Evolutionary conservation across 2,329 filamentous ascomycete genomes (phyloP).

Genomic region (Teratosphaeria nubilosa): DNA sequence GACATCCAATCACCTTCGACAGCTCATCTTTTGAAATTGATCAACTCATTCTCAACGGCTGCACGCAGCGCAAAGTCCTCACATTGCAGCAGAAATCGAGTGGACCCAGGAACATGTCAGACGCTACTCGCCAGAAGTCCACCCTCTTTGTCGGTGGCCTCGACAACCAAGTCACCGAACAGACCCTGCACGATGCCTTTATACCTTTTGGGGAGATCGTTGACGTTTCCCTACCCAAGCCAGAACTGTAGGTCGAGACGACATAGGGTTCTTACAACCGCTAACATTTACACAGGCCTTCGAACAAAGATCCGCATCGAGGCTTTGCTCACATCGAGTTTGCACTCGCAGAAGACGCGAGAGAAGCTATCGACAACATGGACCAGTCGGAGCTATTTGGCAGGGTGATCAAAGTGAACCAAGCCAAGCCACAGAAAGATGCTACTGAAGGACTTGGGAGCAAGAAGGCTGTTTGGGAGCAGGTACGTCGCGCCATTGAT

Average conservation of each 20-base stretch:
- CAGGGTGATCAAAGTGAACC: constrained; percentile 79
- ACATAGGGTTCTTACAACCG: background rate
- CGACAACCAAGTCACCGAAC: constrained; percentile 62
- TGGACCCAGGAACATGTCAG: constrained; percentile 52
- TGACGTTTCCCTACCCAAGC: constrained; percentile 81
- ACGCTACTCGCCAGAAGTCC: constrained; percentile 65
- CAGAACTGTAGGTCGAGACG: constrained; percentile 48
- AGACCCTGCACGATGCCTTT: constrained; percentile 79
- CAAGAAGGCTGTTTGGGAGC: constrained; percentile 93
- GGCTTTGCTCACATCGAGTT: constrained; percentile 97
- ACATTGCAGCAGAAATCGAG: background rate
- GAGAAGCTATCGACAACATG: constrained; percentile 98
- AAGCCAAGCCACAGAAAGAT: constrained; percentile 86
- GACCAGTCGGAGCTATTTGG: constrained; percentile 93
- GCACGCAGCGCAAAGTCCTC: background rate
- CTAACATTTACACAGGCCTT: constrained; percentile 33
- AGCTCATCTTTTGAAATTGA: background rate
- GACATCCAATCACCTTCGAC: background rate
- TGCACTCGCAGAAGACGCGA: constrained; percentile 73
- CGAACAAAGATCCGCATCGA: constrained; percentile 67
- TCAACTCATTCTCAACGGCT: background rate
- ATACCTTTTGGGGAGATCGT: constrained; percentile 93
- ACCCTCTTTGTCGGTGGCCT: constrained; percentile 91
- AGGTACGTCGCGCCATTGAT: constrained; percentile 51
- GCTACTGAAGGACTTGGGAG: constrained; percentile 79